Percentiles rank a stretch among this genome's conserved stretches.
phyloP scores from a whole-genome alignment of 495 filamentous ascomycete species.

The Talaromyces ruber region DNA sequence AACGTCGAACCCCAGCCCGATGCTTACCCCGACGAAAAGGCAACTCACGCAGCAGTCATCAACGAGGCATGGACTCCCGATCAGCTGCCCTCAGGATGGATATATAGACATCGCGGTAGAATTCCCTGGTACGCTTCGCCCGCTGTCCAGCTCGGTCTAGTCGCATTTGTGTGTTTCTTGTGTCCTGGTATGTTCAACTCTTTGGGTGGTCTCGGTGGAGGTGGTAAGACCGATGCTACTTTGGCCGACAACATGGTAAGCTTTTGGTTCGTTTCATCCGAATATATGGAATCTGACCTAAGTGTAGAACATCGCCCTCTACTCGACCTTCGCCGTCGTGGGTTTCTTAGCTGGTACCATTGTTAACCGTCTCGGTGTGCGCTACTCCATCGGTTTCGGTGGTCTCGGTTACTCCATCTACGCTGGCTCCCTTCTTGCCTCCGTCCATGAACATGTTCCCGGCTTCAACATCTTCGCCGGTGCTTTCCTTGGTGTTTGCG shows the following conservation, averaged over 20 bases:
- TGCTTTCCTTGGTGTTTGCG: constrained; percentile 37
- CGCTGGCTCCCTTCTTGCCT: constrained; percentile 39
- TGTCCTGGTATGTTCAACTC: constrained; percentile 82
- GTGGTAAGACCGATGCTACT: constrained; percentile 32
- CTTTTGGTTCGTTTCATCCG: neutral
- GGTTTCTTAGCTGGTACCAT: constrained; percentile 47
- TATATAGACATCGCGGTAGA: constrained; percentile 39
- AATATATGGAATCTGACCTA: neutral
- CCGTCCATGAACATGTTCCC: constrained; percentile 60
- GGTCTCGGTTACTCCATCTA: constrained; percentile 40
- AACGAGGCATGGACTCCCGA: constrained; percentile 4
- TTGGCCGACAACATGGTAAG: constrained; percentile 35
- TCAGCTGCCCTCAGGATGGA: constrained; percentile 28
- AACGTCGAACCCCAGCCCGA: neutral
- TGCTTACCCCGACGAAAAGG: neutral
- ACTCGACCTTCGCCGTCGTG: constrained; percentile 47
- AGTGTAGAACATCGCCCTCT: constrained; percentile 47
- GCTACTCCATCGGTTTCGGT: constrained; percentile 31
- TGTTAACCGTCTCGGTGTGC: constrained; percentile 37
- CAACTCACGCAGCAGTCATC: neutral
- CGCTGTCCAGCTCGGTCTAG: constrained; percentile 38
- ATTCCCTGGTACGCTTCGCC: constrained; percentile 68
- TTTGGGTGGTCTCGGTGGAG: constrained; percentile 44
- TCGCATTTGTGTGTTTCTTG: constrained; percentile 66
- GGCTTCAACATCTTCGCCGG: constrained; percentile 68